phyloP scores from a whole-genome alignment of 768 basidiomycete genomes.

The Amanita subjunquillea region DNA sequence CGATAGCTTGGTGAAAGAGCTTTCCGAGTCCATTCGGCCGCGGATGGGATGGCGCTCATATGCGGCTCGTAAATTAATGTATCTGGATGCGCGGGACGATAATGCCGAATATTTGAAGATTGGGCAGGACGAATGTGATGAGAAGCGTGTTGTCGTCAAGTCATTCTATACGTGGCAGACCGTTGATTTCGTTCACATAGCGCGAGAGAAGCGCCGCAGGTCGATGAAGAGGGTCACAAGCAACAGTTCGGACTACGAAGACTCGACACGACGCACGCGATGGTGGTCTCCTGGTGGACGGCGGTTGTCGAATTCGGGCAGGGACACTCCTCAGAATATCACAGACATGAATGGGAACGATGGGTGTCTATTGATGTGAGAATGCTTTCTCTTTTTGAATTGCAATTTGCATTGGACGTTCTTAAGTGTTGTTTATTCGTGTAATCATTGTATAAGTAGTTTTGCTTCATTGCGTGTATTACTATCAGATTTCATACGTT shows the following conservation, averaged over 20 bases:
- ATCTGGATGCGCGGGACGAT: constrained; percentile 61
- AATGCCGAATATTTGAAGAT: constrained; percentile 51
- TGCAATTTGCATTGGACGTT: constrained; percentile 2
- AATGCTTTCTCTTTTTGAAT: constrained; percentile 6
- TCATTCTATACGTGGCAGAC: constrained; percentile 83
- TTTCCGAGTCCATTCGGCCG: constrained; percentile 49
- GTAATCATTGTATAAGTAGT: neutral
- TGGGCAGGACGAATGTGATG: constrained; percentile 78
- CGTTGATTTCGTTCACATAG: constrained; percentile 64
- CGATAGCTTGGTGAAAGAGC: constrained; percentile 53
- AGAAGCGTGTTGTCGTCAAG: constrained; percentile 63
- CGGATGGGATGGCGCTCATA: constrained; percentile 67
- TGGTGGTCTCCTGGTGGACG: constrained; percentile 53
- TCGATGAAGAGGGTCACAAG: constrained; percentile 29
- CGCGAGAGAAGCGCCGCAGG: constrained; percentile 60
- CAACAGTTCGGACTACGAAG: constrained; percentile 22
- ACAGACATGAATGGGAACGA: constrained; percentile 38
- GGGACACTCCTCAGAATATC: constrained; percentile 37
- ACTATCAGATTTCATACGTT: neutral
- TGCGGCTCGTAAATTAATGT: constrained; percentile 59
- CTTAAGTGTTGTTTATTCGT: neutral
- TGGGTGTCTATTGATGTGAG: constrained; percentile 62
- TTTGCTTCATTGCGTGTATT: constrained; percentile 7
- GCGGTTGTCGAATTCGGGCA: constrained; percentile 27
- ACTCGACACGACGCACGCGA: constrained; percentile 16